These are phyloP conservation scores for Helotiales sp. DNA, from an alignment of 2,329 filamentous ascomycete species.

Conservation along the genomic window DNA sequence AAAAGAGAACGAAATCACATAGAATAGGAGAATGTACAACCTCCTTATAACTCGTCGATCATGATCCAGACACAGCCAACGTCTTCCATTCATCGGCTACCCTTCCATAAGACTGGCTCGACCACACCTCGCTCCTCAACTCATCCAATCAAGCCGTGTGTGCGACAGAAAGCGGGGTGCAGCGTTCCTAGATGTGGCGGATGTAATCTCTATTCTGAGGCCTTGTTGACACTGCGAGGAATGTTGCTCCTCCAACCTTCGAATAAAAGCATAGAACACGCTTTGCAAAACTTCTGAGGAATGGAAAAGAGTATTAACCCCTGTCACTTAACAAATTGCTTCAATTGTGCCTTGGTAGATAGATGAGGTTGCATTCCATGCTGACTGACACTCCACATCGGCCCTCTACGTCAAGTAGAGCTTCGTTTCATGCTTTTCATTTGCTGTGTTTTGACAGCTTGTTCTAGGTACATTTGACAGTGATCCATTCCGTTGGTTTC, in stretches of 20 bases:
- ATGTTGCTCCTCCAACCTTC: neutral
- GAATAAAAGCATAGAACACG: neutral
- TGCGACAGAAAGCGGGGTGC: neutral
- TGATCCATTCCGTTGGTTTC: neutral
- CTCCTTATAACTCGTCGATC: conserved; percentile 5
- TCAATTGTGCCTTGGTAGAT: neutral
- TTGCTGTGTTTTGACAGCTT: neutral
- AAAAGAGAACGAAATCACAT: neutral
- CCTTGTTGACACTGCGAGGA: conserved; percentile 8
- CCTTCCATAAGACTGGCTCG: neutral
- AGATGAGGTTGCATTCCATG: neutral
- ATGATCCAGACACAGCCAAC: too few species aligned
- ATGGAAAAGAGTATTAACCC: conserved; percentile 7
- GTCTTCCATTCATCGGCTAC: neutral
- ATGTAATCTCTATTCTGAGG: neutral
- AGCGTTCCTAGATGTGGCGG: conserved; percentile 6
- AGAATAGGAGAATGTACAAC: neutral
- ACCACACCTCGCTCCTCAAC: neutral
- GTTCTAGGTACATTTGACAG: neutral
- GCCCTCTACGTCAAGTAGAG: neutral
- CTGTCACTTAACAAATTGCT: neutral
- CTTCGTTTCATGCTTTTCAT: neutral
- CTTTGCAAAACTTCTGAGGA: conserved; percentile 1
- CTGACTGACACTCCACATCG: neutral
- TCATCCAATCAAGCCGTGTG: neutral